Evolutionary conservation across 192 early-diverging fungal species (phyloP).

Genomic region (Diversispora epigaea): DNA sequence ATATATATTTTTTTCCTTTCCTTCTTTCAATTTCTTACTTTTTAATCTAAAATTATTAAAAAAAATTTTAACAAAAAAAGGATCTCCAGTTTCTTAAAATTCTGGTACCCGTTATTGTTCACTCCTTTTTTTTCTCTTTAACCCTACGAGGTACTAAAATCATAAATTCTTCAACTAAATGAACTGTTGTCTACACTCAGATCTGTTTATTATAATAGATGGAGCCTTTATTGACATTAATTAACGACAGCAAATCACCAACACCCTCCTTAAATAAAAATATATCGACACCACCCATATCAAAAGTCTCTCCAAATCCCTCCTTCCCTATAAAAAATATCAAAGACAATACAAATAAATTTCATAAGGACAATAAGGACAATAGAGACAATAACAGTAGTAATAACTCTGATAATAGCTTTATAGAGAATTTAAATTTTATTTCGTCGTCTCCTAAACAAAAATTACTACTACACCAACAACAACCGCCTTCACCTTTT

Average conservation of each 20-base stretch:
- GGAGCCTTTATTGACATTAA: constrained; percentile 10
- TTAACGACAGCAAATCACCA: constrained; percentile 5
- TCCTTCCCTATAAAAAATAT: constrained; percentile 8
- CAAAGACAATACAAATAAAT: not conserved
- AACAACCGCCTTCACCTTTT: constrained; percentile 21
- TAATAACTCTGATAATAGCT: constrained; percentile 14
- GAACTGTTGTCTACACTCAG: constrained; percentile 11
- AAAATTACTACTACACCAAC: not conserved
- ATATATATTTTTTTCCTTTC: not conserved
- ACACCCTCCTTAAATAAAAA: constrained; percentile 21
- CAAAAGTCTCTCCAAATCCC: not conserved
- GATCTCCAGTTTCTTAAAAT: not conserved
- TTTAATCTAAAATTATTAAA: not conserved
- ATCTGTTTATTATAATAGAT: constrained; percentile 30
- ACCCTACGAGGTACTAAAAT: not conserved
- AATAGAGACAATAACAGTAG: constrained; percentile 29
- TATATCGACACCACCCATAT: constrained; percentile 1
- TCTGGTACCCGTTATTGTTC: not conserved
- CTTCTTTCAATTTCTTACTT: not conserved
- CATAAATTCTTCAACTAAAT: constrained; percentile 24
- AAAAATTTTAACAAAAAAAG: not conserved
- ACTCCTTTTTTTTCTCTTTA: constrained; percentile 4
- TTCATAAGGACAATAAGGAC: constrained; percentile 17
- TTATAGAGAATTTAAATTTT: constrained; percentile 1
- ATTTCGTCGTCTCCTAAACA: not conserved